Conservation (phyloP, 2,329 filamentous ascomycete genomes). For the Amphichorda felina region DNA sequence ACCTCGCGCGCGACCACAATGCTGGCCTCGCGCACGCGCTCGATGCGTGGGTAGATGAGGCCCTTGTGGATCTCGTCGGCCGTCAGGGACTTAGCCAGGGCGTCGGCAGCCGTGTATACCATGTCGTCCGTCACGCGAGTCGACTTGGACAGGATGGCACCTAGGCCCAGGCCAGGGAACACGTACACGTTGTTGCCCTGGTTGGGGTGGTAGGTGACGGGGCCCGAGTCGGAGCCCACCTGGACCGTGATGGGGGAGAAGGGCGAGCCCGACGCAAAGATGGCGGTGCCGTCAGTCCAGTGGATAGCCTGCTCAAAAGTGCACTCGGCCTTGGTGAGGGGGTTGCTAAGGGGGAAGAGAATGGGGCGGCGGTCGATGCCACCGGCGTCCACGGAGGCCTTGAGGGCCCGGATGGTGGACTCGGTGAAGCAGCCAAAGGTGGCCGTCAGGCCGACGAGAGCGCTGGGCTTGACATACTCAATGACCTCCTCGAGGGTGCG, state of each 20-base stretch:
- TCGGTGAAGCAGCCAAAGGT: conserved; percentile 93
- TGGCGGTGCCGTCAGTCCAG: conserved; percentile 79
- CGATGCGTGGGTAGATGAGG: conserved; percentile 83
- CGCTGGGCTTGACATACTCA: conserved; percentile 88
- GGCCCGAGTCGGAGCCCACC: conserved; percentile 31
- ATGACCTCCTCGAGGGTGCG: conserved; percentile 81
- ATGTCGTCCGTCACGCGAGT: conserved; percentile 83
- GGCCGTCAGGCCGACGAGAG: conserved; percentile 86
- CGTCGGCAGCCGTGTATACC: conserved; percentile 88
- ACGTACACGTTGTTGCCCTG: conserved; percentile 87
- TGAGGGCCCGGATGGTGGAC: conserved; percentile 62
- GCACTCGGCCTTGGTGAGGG: conserved; percentile 92
- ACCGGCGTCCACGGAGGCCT: conserved; percentile 49
- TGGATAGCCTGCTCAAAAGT: conserved; percentile 88
- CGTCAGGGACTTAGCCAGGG: conserved; percentile 67
- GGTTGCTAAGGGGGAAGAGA: conserved; percentile 94
- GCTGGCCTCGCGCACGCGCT: conserved; percentile 83
- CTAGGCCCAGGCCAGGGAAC: conserved; percentile 91
- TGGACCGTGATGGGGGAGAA: conserved; percentile 62
- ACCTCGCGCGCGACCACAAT: conserved; percentile 80
- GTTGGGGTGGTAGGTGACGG: conserved; percentile 61
- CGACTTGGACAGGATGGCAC: conserved; percentile 82
- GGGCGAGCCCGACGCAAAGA: conserved; percentile 93
- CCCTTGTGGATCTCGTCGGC: conserved; percentile 71
- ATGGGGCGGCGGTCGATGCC: conserved; percentile 69